Evolutionary conservation across 1,139 yeast genomes (phyloP), one percentile per base, ranked within the genome.

Genomic region (Meyerozyma smithsonii): DNA sequence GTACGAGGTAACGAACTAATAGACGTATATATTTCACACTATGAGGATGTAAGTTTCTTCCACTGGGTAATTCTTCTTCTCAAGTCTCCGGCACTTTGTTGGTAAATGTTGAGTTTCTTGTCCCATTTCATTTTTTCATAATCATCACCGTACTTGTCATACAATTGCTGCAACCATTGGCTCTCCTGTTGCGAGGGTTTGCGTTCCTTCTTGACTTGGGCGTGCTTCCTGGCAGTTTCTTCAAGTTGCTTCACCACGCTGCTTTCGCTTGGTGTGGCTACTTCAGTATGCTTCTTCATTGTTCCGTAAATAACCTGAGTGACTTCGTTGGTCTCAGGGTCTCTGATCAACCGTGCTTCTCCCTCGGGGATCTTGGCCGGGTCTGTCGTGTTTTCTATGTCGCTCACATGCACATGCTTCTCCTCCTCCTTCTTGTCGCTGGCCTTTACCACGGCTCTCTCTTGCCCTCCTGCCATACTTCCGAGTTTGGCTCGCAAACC

Each of bases 111-210:
- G 46, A 90, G 70, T 59, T 84, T 85, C 64, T 76, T 79, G 59
- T 92, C 98, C 85, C 95, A 84, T 58, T 81, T 84, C 97, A 94
- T 92, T 53, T 81, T 85, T 39, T 77, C 83, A 58, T 81, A 89
- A 59, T 92, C 84, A 47, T 89, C 95, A 15, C 97, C 97, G 57
- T 92, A 80, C 61, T 87, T 88, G 23, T 76, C 78, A 44, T 81
- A 74, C 38, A 92, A 69, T 18, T 64, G 62, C 39, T 62, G 64
- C 35, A 88, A 62, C 95, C 96, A 88, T 30, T 75, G 84, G 37
- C 61, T 64, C 61, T 92, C 97, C 52, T 95, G 69, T 35, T 75
- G 82, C 41, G 89, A 79, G 50, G 79, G 84, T 35, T 61, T 66
- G 54, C 88, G 74, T 44, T 71, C 83, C 37, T 52, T 62, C 44